Evolutionary conservation across 768 basidiomycete genomes (phyloP), one percentile per base, ranked within the genome.

Genomic region (Dentipellis sp.): DNA sequence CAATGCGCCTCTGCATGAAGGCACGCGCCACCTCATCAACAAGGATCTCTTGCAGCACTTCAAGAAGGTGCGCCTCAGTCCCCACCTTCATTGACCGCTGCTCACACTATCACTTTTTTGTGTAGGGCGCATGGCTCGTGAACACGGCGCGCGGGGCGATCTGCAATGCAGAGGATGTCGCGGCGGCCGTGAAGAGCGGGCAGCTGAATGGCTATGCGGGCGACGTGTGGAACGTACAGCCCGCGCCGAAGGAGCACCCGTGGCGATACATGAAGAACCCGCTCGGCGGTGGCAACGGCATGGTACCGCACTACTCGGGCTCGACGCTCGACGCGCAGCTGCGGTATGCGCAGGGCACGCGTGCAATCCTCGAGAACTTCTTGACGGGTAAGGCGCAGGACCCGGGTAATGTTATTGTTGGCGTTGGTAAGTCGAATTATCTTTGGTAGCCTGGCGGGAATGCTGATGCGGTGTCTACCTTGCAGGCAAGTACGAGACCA

Each of bases 1-100:
- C 69, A 91, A 92, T 76, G 84, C 83, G 68, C 90, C 89, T 6
- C 67, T 77, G 0, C 75, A 77, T 66, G 74, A 75, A 49, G 64
- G 67, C 23, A 74, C 75, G 21, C 61, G 59, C 50, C 71, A 71
- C 4, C 62, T 76, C 11, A 69, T 75, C 66, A 71, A 76, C 72
- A 67, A 67, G 58, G 72, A 74, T 50, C 69, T 71, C 23, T 62
- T 77, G 46, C 56, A 62, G 58, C 72, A 73, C 62, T 67, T 78
- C 66, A 78, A 78, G 67, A 68, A 71, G 40, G 50, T 52, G 11
- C 29, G 60, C 48, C 72, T 35, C 10, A 21, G 57, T 37, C 48
- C 16, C 23, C 21, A 8, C 35, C 1, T 9, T 34, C 74, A 38
- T 17, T 23, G 16, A 29, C 9, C 17, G 29, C 4, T 49, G 16